Evolutionary conservation across 2,329 filamentous ascomycete genomes (phyloP), one percentile per base, ranked within the genome.

Genomic region (Fusarium xyrophilum): DNA sequence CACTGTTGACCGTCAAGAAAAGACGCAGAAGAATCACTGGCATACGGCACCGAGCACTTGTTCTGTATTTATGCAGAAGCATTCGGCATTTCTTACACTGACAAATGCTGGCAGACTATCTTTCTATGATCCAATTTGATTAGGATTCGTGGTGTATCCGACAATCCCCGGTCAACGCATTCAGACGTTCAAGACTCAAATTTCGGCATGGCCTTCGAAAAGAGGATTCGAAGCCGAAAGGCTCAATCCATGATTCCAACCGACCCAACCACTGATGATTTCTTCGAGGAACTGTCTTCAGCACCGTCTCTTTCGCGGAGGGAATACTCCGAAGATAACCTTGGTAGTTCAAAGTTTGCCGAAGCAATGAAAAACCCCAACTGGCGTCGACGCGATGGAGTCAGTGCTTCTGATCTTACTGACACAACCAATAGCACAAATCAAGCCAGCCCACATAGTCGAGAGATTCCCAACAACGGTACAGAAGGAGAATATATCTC

Each of bases 331-430:
- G 73, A 70, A 13, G 75, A 76, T 3, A 46, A 62, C 9, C 62
- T 56, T 14, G 11, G 52, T 10, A 56, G 40, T 27, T 73, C 70
- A 28, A 76, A 73, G 42, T 73, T 75, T 39, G 51, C 61, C 11
- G 74, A 78, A 60, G 78, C 77, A 27, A 75, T 79, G 74, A 77
- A 72, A 27, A 78, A 79, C 30, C 77, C 76, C 17, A 72, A 79
- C 50, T 79, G 78, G 78, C 75, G 77, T 30, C 76, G 77, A 33
- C 60, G 67, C 13, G 65, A 68, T 12, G 56, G 65, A 5, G 54
- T 46, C 21, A 54, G 47, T 19, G 51, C 54, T n/a, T 63, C 56
- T 32, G 40, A 62, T 17, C 61, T 63, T 5, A 50, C 40, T 9
- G n/a, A 35, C 12, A 57, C 71, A 10, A 43, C 48, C 19, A 56